A percentile compares a stretch with the other conserved stretches of the same genome.
phyloP scores from a whole-genome alignment of 306 rosid genomes.

The Senna tora region DNA sequence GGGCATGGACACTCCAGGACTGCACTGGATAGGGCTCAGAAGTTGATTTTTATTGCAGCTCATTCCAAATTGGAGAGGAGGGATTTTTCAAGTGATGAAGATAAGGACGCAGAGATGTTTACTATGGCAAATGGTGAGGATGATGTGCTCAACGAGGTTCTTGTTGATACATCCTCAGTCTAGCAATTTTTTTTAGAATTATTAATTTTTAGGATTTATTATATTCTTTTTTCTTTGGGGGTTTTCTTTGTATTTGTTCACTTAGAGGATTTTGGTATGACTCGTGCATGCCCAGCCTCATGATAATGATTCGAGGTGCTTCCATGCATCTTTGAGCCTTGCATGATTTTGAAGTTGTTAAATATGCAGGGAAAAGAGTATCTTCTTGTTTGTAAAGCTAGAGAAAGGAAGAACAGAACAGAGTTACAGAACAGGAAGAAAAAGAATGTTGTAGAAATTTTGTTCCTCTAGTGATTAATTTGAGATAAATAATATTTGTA shows the following conservation, averaged over 20 bases:
- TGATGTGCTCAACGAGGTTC: conserved; percentile 65
- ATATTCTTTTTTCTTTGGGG: conserved; percentile 59
- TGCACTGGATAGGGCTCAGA: conserved; percentile 54
- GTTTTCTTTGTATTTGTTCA: conserved; percentile 35
- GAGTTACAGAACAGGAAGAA: conserved; percentile 37
- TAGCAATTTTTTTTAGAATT: conserved; percentile 48
- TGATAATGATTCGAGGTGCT: conserved; percentile 45
- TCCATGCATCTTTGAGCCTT: conserved; percentile 41
- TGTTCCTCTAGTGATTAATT: conserved; percentile 54
- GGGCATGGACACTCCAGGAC: conserved; percentile 52
- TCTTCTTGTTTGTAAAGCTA: conserved; percentile 49
- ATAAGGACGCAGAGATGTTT: conserved; percentile 56
- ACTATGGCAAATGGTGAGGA: conserved; percentile 52
- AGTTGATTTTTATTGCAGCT: conserved; percentile 68
- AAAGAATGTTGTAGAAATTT: conserved; percentile 52
- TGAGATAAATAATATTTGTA: conserved; percentile 55
- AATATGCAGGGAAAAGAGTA: conserved; percentile 51
- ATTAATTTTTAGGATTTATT: conserved; percentile 60
- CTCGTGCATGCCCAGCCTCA: too few species aligned
- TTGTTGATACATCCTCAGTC: conserved; percentile 60
- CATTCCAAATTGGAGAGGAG: conserved; percentile 65
- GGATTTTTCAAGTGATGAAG: conserved; percentile 54
- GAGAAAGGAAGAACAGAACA: conserved; percentile 25
- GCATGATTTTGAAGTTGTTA: conserved; percentile 50
- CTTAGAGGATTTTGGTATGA: conserved; percentile 47